Conservation (phyloP, 2,329 filamentous ascomycete genomes). For the Epichloe hybrida region DNA sequence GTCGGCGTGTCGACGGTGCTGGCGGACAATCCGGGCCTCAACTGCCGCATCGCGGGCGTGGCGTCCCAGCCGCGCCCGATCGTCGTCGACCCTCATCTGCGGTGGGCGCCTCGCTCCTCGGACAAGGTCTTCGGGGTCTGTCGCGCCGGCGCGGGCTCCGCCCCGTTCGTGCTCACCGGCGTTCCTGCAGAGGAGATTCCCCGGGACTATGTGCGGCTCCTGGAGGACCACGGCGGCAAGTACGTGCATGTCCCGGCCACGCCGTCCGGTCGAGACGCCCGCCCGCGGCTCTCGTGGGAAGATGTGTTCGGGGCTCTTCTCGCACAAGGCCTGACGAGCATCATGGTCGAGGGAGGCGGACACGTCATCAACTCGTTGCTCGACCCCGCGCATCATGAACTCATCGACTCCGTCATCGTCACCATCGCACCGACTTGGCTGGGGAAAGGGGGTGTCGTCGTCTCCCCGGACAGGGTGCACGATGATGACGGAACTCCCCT, state of each 20-base stretch:
- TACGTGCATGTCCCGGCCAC: conserved; percentile 28
- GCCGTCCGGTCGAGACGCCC: conserved; percentile 21
- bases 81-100: conserved; percentile 63
- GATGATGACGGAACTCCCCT: conserved; percentile 36
- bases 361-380: conserved; percentile 71
- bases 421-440: conserved; percentile 86
- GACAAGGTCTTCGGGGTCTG: conserved; percentile 56
- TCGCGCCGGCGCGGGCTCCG: conserved; percentile 50
- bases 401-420: conserved; percentile 68
- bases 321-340: conserved; percentile 50
- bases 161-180: conserved; percentile 57
- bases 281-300: conserved; percentile 46
- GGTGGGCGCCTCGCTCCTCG: conserved; percentile 50
- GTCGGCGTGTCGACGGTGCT: conserved; percentile 74
- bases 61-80: conserved; percentile 66
- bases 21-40: conserved; percentile 74
- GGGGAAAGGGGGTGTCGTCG: conserved; percentile 68
- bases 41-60: conserved; percentile 57
- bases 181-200: conserved; percentile 26
- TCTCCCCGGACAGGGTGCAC: conserved; percentile 53
- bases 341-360: conserved; percentile 89
- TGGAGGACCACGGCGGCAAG: conserved; percentile 39
- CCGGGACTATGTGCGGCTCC: conserved; percentile 24
- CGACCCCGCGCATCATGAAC: conserved; percentile 39
- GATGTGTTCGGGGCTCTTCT: conserved; percentile 46